A percentile compares a stretch with the other conserved stretches of the same genome.
Evolutionary conservation across 371 early-diverging fungal species (phyloP).

Genomic region (Mucor lusitanicus): DNA sequence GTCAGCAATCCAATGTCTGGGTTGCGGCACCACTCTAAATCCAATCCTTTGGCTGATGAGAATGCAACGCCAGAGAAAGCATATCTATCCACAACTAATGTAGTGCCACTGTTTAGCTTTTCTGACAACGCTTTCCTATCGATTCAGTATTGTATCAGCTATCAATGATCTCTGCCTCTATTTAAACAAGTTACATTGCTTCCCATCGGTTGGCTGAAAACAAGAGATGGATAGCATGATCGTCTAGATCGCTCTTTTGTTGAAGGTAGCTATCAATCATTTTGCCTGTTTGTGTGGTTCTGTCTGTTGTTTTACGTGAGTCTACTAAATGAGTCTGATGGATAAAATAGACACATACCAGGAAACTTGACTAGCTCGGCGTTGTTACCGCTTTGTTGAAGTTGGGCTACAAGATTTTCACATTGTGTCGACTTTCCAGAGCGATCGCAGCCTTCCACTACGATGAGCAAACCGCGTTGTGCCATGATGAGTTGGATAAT

Average conservation of each 20-base stretch:
- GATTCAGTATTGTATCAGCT: background rate
- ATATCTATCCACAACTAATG: slow-evolving; percentile 96
- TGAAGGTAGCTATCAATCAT: slow-evolving; percentile 90
- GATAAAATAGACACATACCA: slow-evolving; percentile 38
- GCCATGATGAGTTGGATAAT: background rate
- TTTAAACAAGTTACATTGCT: slow-evolving; percentile 16
- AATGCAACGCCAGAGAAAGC: slow-evolving; percentile 97
- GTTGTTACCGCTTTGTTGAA: slow-evolving; percentile 49
- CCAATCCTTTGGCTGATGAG: slow-evolving; percentile 90
- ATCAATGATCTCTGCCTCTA: background rate
- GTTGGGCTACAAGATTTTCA: slow-evolving; percentile 59
- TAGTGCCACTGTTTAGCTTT: slow-evolving; percentile 64
- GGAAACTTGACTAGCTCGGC: slow-evolving; percentile 75
- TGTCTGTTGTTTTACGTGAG: slow-evolving; percentile 57
- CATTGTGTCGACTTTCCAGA: slow-evolving; percentile 96
- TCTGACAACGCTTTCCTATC: slow-evolving; percentile 57
- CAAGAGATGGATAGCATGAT: slow-evolving; percentile 90
- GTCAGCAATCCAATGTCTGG: slow-evolving; percentile 86
- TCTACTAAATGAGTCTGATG: background rate
- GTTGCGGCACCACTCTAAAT: slow-evolving; percentile 86
- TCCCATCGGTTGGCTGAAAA: slow-evolving; percentile 91
- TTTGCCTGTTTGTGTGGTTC: slow-evolving; percentile 90
- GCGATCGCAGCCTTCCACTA: slow-evolving; percentile 97
- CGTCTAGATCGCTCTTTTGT: slow-evolving; percentile 69
- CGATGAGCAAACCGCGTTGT: slow-evolving; percentile 89